Base-by-base conservation (phyloP, 78 protist genomes). In the Dictyostelium firmibasis region DNA sequence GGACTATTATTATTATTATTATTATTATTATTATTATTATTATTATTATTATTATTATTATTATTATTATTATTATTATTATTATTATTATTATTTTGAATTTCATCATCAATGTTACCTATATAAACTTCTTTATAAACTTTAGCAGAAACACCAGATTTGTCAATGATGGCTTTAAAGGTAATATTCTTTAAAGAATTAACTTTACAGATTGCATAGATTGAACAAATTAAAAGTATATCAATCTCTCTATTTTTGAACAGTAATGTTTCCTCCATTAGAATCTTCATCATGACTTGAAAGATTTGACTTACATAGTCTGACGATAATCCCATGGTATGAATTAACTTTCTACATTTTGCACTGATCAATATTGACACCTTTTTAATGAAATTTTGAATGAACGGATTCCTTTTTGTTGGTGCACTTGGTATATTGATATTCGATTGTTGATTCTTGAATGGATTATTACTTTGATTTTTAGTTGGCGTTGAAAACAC, bases 151-250 rank as follows among this genome's bases (percentile, higher is more conserved):
- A 81, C 70, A 18, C 50, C 3, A 33, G 85, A 35, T 38, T 43
- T 87, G 27, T 89, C 94, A n/a, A 89, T 81, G 31, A 89, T 78
- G 1, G 60, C n/a, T 69, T 44, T 62, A 44, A 78, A 89, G 16
- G 76, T 47, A 14, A 62, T 62, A n/a, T 67, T 9, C 9, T 44
- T n/a, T 5, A 18, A 10, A 38, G 31, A 23, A 53, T 89, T 78
- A 2, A 81, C 33, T 89, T 89, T 89, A 89, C 94, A 89, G 13
- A 89, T 29, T 9, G 83, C 94, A 89, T 89, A 89, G 36, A 89
- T 50, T 18, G 87, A 62, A 47, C 87, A 78, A 23, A 60, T 70
- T 14, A 81, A 25, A 33, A 81, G 41, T 41, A 81, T 70, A 31
- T 89, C 94, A 2, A 81, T 35, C n/a, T 75, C 31, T 81, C 94